Percentiles rank a stretch among this genome's conserved stretches.
Conservation (phyloP, 2,329 filamentous ascomycete species). For the Aureobasidium sp. region DNA sequence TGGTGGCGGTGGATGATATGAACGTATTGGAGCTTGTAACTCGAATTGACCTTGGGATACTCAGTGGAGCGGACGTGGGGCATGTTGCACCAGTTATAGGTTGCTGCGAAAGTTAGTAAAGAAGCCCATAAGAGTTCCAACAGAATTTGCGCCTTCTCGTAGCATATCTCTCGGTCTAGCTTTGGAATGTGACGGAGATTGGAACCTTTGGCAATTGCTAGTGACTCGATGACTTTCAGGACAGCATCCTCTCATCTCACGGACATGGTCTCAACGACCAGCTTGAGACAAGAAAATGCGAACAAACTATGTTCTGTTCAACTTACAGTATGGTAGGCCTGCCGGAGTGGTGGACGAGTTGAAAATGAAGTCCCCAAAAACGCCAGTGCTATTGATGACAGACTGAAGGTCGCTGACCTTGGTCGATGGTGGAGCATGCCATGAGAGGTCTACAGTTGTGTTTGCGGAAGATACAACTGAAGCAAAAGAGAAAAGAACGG, state of each 20-base stretch:
- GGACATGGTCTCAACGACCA: background rate
- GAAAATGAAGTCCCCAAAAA: slow-evolving; percentile 62
- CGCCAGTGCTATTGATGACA: slow-evolving; percentile 51
- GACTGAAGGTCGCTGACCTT: slow-evolving; percentile 52
- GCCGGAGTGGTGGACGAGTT: slow-evolving; percentile 54
- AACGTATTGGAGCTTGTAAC: slow-evolving; percentile 64
- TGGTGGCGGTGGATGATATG: slow-evolving; percentile 80
- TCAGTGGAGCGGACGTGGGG: slow-evolving; percentile 64
- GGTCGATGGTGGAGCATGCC: slow-evolving; percentile 50
- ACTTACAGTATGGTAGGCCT: slow-evolving; percentile 38
- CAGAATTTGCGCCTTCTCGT: background rate
- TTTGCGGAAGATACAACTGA: background rate
- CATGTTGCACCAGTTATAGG: slow-evolving; percentile 83
- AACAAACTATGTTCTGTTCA: no score
- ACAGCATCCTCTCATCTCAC: background rate
- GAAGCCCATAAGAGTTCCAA: background rate
- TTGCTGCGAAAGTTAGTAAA: slow-evolving; percentile 17
- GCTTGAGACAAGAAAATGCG: no score
- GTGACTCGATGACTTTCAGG: background rate
- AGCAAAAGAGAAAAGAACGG: slow-evolving; percentile 16
- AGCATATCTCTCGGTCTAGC: background rate
- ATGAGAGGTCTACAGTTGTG: slow-evolving; percentile 35
- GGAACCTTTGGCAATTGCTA: background rate
- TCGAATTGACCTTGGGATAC: slow-evolving; percentile 44
- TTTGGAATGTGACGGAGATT: background rate